These are phyloP conservation scores for Pichia sp. DNA, from an alignment of 1,139 yeast species.

Conservation along the genomic window DNA sequence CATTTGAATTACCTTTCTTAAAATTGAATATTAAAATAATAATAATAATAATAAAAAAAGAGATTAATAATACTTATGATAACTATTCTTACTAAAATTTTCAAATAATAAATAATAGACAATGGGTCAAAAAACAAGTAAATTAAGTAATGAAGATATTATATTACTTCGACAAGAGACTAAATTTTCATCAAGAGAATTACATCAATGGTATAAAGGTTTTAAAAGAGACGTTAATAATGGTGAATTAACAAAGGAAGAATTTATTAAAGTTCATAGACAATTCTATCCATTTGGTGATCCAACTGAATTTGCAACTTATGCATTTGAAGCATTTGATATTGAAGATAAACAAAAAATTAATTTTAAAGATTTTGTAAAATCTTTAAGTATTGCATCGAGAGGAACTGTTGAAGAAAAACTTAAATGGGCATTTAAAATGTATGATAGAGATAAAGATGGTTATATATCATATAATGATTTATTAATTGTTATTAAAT, in stretches of 20 bases:
- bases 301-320: constrained; percentile 85
- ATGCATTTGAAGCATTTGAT: constrained; percentile 86
- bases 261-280: constrained; percentile 85
- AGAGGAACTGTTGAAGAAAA: constrained; percentile 87
- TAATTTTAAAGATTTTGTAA: constrained; percentile 88
- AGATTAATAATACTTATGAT: no score
- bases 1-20: no score
- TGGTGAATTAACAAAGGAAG: constrained; percentile 82
- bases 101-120: background rate
- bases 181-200: constrained; percentile 85
- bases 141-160: constrained; percentile 85
- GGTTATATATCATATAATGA: constrained; percentile 74
- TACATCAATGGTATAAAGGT: constrained; percentile 98
- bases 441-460: constrained; percentile 76
- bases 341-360: constrained; percentile 73
- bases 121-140: constrained; percentile 98
- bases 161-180: constrained; percentile 79
- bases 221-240: constrained; percentile 89
- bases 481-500: constrained; percentile 68
- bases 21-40: no score
- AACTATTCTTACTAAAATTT: no score
- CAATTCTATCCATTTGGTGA: constrained; percentile 99
- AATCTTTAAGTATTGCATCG: constrained; percentile 81
- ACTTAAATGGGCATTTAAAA: constrained; percentile 76
- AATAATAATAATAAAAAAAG: no score